Conservation (phyloP, 148 eudicot species). For the Beta vulgaris region DNA sequence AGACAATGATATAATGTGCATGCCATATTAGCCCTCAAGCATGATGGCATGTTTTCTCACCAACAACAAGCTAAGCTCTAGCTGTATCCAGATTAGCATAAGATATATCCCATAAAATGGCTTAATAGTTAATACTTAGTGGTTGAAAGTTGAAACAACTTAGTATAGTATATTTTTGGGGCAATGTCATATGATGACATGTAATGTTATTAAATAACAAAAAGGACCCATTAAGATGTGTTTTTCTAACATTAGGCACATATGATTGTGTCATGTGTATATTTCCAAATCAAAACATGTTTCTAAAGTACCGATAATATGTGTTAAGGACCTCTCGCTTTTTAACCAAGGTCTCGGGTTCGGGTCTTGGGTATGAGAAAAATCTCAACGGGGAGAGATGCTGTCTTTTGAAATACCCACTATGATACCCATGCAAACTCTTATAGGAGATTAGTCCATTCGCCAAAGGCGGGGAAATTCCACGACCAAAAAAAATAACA, state of each 20-base stretch:
- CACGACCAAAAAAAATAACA: too few relatives aligned
- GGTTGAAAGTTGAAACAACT: slow-evolving; percentile 22
- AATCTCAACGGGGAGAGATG: too few relatives aligned
- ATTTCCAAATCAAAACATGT: neutral
- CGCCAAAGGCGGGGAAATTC: too few relatives aligned
- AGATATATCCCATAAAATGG: neutral
- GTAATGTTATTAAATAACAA: neutral
- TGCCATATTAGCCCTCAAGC: slow-evolving; percentile 2
- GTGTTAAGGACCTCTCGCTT: too few relatives aligned
- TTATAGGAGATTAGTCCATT: too few relatives aligned
- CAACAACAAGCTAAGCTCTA: slow-evolving; percentile 5
- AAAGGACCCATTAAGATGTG: neutral
- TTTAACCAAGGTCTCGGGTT: too few relatives aligned
- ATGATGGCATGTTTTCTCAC: slow-evolving; percentile 11
- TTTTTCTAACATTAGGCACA: neutral
- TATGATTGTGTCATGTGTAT: slow-evolving; percentile 7
- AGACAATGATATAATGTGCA: slow-evolving; percentile 5
- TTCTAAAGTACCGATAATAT: neutral
- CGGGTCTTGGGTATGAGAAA: too few relatives aligned
- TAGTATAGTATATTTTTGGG: neutral
- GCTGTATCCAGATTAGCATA: slow-evolving; percentile 9
- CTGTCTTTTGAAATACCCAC: too few relatives aligned
- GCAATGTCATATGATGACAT: neutral
- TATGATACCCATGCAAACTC: too few relatives aligned
- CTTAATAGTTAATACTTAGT: neutral